These are phyloP conservation scores for Colletotrichum theobromicola DNA, from an alignment of 2,329 filamentous ascomycete genomes.

Conservation along the genomic window DNA sequence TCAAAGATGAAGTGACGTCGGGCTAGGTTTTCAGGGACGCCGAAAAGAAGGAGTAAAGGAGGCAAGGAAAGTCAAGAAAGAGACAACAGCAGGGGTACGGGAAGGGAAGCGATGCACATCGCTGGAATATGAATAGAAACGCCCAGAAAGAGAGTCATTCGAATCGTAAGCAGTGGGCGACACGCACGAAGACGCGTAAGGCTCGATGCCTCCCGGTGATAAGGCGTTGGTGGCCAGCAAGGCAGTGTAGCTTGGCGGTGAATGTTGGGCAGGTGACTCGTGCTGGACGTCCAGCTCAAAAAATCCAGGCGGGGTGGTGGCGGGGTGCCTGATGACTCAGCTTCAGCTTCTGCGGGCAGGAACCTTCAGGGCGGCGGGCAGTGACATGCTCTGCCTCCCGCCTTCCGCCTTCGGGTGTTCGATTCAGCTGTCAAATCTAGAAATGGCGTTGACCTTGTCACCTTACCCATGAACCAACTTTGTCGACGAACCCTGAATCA, in stretches of 20 bases:
- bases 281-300: background rate
- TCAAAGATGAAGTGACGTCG: background rate
- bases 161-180: conserved; percentile 1
- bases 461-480: conserved; percentile 9
- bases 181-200: conserved; percentile 21
- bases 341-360: background rate
- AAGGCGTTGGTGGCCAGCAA: background rate
- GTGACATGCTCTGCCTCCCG: background rate
- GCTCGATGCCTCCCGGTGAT: conserved; percentile 6
- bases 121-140: background rate
- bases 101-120: background rate
- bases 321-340: conserved; percentile 8
- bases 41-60: background rate
- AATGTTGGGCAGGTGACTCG: background rate
- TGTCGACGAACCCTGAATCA: background rate
- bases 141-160: background rate
- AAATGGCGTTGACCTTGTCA: background rate
- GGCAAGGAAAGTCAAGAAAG: background rate
- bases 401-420: background rate
- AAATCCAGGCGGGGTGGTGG: conserved; percentile 1
- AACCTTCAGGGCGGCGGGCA: background rate
- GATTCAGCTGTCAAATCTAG: background rate
- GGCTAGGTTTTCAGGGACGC: background rate
- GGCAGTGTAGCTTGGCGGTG: background rate
- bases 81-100: background rate